These are phyloP conservation scores for Penicillium thymicola DNA, from an alignment of 2,329 filamentous ascomycete genomes.

Conservation along the genomic window DNA sequence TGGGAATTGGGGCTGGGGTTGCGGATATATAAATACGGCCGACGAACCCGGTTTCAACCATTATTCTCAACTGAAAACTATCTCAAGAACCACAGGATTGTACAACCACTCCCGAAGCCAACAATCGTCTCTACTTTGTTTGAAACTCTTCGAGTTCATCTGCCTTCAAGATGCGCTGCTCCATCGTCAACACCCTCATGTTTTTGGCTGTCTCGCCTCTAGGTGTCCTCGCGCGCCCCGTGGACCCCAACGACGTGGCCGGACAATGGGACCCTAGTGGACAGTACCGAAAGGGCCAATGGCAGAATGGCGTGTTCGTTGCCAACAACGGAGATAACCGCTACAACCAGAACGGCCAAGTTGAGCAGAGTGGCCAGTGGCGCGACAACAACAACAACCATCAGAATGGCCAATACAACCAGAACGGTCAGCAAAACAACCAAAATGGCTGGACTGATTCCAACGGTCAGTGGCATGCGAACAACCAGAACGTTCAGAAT, in stretches of 20 bases:
- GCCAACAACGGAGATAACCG: constrained; percentile 11
- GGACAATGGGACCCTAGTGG: constrained; percentile 22
- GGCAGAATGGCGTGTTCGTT: constrained; percentile 18
- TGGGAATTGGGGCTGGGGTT: not conserved
- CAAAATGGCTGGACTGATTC: constrained; percentile 13
- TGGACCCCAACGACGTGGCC: constrained; percentile 20
- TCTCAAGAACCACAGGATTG: constrained; percentile 2
- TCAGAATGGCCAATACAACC: no score
- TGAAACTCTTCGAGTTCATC: not conserved
- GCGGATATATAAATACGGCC: constrained; percentile 18
- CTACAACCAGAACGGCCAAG: not conserved
- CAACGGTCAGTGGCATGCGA: constrained; percentile 1
- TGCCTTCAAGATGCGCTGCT: constrained; percentile 19
- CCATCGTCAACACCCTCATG: constrained; percentile 19
- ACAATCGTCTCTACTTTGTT: not conserved
- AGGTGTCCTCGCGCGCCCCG: constrained; percentile 17
- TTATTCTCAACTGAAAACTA: constrained; percentile 14
- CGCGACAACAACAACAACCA: constrained; percentile 1
- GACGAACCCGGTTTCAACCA: not conserved
- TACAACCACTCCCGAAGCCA: not conserved
- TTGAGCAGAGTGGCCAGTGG: not conserved
- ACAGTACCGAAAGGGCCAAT: constrained; percentile 22
- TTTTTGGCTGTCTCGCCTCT: constrained; percentile 23
- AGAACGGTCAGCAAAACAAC: not conserved
- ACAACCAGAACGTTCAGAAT: not conserved